Base-by-base conservation (phyloP, 1,139 yeast genomes). In the Hansenula lynferdii region DNA sequence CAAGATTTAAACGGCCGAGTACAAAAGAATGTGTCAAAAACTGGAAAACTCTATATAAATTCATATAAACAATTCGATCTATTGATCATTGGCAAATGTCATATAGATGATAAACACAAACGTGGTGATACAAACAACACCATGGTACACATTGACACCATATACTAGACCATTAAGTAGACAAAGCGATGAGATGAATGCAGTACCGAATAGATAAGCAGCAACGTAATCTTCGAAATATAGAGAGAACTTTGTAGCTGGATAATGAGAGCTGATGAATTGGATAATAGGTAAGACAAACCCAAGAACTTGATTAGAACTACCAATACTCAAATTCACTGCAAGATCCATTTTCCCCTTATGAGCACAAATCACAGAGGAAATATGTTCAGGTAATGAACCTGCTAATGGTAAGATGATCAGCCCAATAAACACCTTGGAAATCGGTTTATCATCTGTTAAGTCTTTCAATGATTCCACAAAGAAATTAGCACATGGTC, bases 391-490 rank as follows among this genome's bases (percentile, higher is more conserved):
- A 5, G 54, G 54, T 10, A 50, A 24, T 8, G 53, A 47, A 23
- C 54, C 53, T 4, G 53, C 54, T n/a, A 49, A 34, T 23, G 52
- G 54, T 17, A 50, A 21, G 33, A 50, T 45, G 32, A 49, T 50
- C 29, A 49, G 35, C 31, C 54, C 54, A 28, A 50, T 43, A 35
- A 50, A 50, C 5, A 47, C 50, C 31, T 45, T 48, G 22, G 52
- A 49, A 16, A 50, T 50, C 15, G 45, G 38, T 6, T 47, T 45
- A 26, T 39, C 45, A 25, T 50, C 54, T 2, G 53, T 50, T 14
- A 60, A 51, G 0, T 70, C 62, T 23, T 66, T 61, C 23, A 71
- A 44, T 1, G 77, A 74, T 38, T 69, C 76, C 24, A 71, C 74
- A 33, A 69, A 61, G 34, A 73, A 65, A 44, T 70, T 71, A 2